Evolutionary conservation across 257 asterid species (phyloP).

Genomic region (Nemophila menziesii): DNA sequence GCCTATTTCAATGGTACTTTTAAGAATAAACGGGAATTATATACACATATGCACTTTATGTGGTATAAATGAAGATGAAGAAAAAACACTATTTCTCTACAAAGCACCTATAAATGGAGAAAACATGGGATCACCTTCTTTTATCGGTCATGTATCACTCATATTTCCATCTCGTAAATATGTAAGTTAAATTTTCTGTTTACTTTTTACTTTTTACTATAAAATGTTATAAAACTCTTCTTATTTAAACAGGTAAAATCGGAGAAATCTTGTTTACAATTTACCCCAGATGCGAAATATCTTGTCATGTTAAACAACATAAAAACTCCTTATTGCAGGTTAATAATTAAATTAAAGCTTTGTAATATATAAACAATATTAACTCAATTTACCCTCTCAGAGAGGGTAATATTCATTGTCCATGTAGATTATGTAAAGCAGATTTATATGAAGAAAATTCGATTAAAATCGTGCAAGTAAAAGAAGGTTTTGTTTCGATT

Average conservation of each 20-base stretch:
- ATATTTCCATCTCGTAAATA: constrained; percentile 42
- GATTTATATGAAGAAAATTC: constrained; percentile 46
- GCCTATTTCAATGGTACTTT: constrained; percentile 59
- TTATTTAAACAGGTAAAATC: constrained; percentile 39
- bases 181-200: constrained; percentile 36
- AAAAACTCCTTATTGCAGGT: constrained; percentile 76
- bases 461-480: constrained; percentile 57
- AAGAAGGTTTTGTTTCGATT: constrained; percentile 54
- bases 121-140: constrained; percentile 52
- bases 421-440: constrained; percentile 54
- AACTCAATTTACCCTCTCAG: constrained; percentile 31
- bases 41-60: constrained; percentile 56
- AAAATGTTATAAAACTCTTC: constrained; percentile 9
- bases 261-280: constrained; percentile 50
- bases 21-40: constrained; percentile 41
- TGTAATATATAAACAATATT: constrained; percentile 6
- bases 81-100: constrained; percentile 50
- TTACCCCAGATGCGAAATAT: constrained; percentile 58
- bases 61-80: constrained; percentile 37
- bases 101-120: constrained; percentile 40
- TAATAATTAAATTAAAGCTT: constrained; percentile 9
- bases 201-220: constrained; percentile 13
- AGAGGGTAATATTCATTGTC: constrained; percentile 53
- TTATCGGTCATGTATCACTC: constrained; percentile 55
- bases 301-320: constrained; percentile 60